Percentiles rank a stretch among this genome's conserved stretches.
Evolutionary conservation across 768 basidiomycete genomes (phyloP).

Genomic region (Baorangia bicolor): DNA sequence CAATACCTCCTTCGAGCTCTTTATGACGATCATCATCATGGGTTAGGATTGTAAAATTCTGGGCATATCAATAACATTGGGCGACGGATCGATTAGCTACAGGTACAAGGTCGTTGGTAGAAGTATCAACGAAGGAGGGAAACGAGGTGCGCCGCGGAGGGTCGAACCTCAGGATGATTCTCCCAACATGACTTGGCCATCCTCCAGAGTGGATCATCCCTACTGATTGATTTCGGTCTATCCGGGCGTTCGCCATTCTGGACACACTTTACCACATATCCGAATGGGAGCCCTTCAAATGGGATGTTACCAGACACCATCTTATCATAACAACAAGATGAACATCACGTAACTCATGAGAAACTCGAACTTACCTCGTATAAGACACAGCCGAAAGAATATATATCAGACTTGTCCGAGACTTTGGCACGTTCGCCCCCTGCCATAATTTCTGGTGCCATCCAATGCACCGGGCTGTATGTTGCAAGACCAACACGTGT

Average conservation of each 20-base stretch:
- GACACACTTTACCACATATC: not conserved
- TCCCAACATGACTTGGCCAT: constrained; percentile 10
- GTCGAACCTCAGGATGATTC: constrained; percentile 7
- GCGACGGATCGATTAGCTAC: not conserved
- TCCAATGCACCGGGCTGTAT: constrained; percentile 18
- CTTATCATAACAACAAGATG: constrained; percentile 6
- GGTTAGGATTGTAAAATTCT: not conserved
- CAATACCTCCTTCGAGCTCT: not conserved
- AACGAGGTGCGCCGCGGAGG: constrained; percentile 6
- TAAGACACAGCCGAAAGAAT: constrained; percentile 30
- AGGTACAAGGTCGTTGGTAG: not conserved
- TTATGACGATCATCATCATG: not conserved
- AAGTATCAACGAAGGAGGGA: not conserved
- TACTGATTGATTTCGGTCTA: constrained; percentile 5
- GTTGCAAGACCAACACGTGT: constrained; percentile 16
- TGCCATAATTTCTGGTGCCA: constrained; percentile 27
- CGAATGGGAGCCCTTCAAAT: not conserved
- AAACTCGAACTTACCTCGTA: constrained; percentile 25
- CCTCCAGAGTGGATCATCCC: constrained; percentile 17
- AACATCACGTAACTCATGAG: not conserved
- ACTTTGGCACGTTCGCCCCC: constrained; percentile 3
- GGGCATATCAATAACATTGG: not conserved
- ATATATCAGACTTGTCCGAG: constrained; percentile 22
- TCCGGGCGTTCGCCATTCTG: not conserved
- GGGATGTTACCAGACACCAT: constrained; percentile 19